A percentile compares a stretch with the other conserved stretches of the same genome.
Evolutionary conservation across 768 basidiomycete species (phyloP).

Genomic region (Collybiopsis luxurians): DNA sequence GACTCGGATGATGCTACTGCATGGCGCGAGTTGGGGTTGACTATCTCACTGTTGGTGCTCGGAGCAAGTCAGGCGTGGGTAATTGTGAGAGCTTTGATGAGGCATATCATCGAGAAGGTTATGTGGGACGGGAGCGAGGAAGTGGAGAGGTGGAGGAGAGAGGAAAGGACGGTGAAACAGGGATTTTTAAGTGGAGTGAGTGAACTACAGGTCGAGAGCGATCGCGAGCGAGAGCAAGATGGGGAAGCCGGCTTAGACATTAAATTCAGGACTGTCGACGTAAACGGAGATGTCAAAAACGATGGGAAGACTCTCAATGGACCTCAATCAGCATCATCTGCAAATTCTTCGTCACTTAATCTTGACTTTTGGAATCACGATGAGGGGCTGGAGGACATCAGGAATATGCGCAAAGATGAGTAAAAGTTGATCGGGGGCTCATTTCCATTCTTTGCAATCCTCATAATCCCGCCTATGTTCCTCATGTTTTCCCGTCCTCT

Average conservation of each 20-base stretch:
- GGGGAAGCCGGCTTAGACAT: too few species aligned
- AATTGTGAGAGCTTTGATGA: slow-evolving; percentile 55
- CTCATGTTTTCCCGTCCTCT: slow-evolving; percentile 3
- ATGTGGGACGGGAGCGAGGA: slow-evolving; percentile 76
- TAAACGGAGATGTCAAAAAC: too few species aligned
- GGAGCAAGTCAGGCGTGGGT: slow-evolving; percentile 87
- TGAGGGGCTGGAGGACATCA: slow-evolving; percentile 6
- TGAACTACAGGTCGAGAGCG: background rate
- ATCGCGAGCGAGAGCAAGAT: background rate
- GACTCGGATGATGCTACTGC: slow-evolving; percentile 25
- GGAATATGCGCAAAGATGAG: slow-evolving; percentile 13
- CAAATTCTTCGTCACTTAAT: too few species aligned
- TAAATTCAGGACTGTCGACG: too few species aligned
- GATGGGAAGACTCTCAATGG: too few species aligned
- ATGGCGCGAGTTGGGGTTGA: slow-evolving; percentile 51
- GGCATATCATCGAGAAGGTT: slow-evolving; percentile 71
- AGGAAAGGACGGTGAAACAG: slow-evolving; percentile 48
- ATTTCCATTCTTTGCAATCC: too few species aligned
- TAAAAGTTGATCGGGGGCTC: too few species aligned
- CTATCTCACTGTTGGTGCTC: slow-evolving; percentile 72
- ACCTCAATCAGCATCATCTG: slow-evolving; percentile 13
- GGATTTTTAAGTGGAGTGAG: slow-evolving; percentile 30
- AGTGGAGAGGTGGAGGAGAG: slow-evolving; percentile 51
- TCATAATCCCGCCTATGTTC: too few species aligned
- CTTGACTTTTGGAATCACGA: slow-evolving; percentile 6